A percentile compares a stretch with the other conserved stretches of the same genome.
These are phyloP conservation scores for Arachnopeziza araneosa DNA, from an alignment of 2,329 filamentous ascomycete genomes.

Conservation along the genomic window DNA sequence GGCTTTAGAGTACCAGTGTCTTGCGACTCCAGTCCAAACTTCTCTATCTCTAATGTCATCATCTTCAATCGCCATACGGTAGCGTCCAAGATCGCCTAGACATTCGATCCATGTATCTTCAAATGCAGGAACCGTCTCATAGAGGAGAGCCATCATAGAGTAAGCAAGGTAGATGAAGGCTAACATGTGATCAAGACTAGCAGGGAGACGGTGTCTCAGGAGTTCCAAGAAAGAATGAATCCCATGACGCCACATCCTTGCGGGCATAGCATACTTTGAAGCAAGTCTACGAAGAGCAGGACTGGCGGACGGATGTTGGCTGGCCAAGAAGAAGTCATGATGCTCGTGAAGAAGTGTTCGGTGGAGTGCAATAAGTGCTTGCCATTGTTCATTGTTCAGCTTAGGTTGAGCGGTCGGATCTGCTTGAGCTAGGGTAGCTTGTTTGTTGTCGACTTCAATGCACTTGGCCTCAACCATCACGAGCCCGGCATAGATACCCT, in stretches of 20 bases:
- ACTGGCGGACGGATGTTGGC: slow-evolving; percentile 76
- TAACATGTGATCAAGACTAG: slow-evolving; percentile 81
- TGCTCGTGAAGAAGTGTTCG: slow-evolving; percentile 76
- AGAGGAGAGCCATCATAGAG: slow-evolving; percentile 79
- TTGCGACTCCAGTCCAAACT: slow-evolving; percentile 73
- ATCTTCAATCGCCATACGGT: slow-evolving; percentile 86
- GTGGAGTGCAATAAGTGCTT: slow-evolving; percentile 76
- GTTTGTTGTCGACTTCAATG: slow-evolving; percentile 71
- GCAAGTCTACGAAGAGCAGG: slow-evolving; percentile 62
- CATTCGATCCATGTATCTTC: slow-evolving; percentile 86
- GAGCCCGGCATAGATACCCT: slow-evolving; percentile 68
- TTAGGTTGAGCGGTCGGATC: slow-evolving; percentile 36
- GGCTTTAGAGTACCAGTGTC: slow-evolving; percentile 65
- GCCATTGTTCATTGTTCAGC: slow-evolving; percentile 68
- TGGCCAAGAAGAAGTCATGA: slow-evolving; percentile 81
- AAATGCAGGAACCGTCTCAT: slow-evolving; percentile 79
- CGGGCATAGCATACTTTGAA: slow-evolving; percentile 84
- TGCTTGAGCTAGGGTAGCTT: slow-evolving; percentile 47
- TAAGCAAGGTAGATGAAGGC: slow-evolving; percentile 87
- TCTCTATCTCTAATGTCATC: slow-evolving; percentile 67
- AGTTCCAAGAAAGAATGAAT: slow-evolving; percentile 83
- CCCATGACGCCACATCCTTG: slow-evolving; percentile 87
- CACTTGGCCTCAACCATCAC: slow-evolving; percentile 85
- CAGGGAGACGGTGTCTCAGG: slow-evolving; percentile 66
- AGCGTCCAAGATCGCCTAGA: slow-evolving; percentile 77